Conservation (phyloP, 805 yeast genomes). For the Pichia eremophila region DNA sequence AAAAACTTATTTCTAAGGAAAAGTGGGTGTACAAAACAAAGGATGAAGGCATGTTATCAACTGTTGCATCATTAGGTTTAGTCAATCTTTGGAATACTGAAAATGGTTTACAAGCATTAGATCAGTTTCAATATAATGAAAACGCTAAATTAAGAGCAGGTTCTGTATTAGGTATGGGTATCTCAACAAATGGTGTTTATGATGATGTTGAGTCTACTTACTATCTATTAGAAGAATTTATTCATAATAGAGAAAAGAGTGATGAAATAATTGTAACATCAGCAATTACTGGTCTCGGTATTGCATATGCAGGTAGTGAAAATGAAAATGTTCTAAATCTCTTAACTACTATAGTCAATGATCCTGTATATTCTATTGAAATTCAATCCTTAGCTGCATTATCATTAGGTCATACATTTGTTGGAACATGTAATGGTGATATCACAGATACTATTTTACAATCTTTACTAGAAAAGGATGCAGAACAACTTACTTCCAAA, state of each 20-base stretch:
- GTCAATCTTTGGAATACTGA: constrained; percentile 84
- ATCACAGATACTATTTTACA: constrained; percentile 87
- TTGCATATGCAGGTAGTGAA: constrained; percentile 91
- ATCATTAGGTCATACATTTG: constrained; percentile 88
- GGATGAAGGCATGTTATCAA: constrained; percentile 82
- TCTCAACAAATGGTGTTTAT: constrained; percentile 84
- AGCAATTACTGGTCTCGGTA: constrained; percentile 84
- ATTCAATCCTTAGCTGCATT: constrained; percentile 79
- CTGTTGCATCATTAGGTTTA: constrained; percentile 88
- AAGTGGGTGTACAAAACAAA: constrained; percentile 86
- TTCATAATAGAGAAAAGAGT: constrained; percentile 33
- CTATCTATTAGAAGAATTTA: constrained; percentile 73
- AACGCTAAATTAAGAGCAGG: constrained; percentile 92
- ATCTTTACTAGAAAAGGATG: constrained; percentile 78
- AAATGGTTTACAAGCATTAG: constrained; percentile 84
- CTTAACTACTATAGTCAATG: constrained; percentile 75
- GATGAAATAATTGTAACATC: constrained; percentile 62
- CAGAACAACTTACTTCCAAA: constrained; percentile 66
- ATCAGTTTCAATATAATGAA: constrained; percentile 76
- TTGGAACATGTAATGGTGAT: constrained; percentile 93
- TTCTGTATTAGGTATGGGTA: constrained; percentile 90
- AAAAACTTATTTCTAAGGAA: constrained; percentile 67
- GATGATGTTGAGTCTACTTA: constrained; percentile 93
- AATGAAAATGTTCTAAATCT: constrained; percentile 74
- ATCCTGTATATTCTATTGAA: constrained; percentile 65